These are phyloP conservation scores for Symbiodinium natans DNA, from an alignment of 73 alveolate species.

Conservation along the genomic window DNA sequence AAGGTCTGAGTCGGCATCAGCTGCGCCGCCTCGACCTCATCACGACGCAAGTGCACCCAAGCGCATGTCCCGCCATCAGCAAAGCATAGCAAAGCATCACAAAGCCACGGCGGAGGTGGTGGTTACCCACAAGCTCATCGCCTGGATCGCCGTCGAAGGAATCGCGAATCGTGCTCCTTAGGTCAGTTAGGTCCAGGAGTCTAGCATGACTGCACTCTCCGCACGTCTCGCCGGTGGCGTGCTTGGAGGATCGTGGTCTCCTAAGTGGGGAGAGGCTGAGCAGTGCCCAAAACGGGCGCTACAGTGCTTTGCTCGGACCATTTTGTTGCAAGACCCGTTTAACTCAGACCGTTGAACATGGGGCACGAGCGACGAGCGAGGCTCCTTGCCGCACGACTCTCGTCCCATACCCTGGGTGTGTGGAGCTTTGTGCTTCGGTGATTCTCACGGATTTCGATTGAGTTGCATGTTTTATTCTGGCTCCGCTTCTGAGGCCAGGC, in stretches of 20 bases:
- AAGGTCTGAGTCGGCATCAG: not conserved
- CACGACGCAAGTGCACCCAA: too few relatives aligned
- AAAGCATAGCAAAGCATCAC: too few relatives aligned
- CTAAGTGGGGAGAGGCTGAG: not conserved
- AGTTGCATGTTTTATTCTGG: too few relatives aligned
- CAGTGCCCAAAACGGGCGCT: not conserved
- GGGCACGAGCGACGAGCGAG: not conserved
- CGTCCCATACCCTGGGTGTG: not conserved
- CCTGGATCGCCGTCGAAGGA: not conserved
- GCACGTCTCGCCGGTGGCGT: too few relatives aligned
- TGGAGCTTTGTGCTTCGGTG: not conserved
- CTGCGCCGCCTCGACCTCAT: not conserved
- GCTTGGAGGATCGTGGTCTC: not conserved
- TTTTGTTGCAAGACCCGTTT: too few relatives aligned
- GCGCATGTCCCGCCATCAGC: too few relatives aligned
- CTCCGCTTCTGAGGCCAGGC: too few relatives aligned
- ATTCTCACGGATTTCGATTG: too few relatives aligned
- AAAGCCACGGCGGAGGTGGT: conserved; percentile 1
- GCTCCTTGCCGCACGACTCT: not conserved
- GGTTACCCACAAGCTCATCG: not conserved
- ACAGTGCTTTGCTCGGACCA: not conserved
- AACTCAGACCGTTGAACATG: too few relatives aligned
- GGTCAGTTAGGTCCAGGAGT: too few relatives aligned
- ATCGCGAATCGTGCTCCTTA: too few relatives aligned
- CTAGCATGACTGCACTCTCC: too few relatives aligned